Conservation (phyloP, 1,284 basidiomycete species). For the Leccinum cinnamomeum region DNA sequence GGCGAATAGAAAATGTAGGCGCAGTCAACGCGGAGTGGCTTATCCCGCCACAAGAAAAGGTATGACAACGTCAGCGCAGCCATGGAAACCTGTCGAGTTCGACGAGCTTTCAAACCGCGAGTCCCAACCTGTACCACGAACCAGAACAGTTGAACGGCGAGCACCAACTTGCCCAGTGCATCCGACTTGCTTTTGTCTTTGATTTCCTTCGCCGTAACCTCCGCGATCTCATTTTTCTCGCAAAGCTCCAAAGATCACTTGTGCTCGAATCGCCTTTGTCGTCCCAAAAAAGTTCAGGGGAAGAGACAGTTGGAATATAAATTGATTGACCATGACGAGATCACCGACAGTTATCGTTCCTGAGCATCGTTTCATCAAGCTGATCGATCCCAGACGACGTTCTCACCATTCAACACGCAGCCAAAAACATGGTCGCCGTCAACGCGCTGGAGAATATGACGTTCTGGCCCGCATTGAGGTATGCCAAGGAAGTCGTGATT, state of each 20-base stretch:
- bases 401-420: constrained; percentile 81
- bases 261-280: not conserved
- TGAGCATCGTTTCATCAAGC: constrained; percentile 30
- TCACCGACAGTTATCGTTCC: constrained; percentile 98
- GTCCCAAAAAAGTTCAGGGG: constrained; percentile 86
- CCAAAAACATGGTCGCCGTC: constrained; percentile 95
- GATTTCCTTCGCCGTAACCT: not conserved
- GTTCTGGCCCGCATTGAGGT: constrained; percentile 95
- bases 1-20: not conserved
- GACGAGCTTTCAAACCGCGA: not conserved
- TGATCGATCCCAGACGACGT: not conserved
- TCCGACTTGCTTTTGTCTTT: constrained; percentile 1
- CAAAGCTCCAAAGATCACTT: not conserved
- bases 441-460: constrained; percentile 93
- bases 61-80: not conserved
- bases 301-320: constrained; percentile 97
- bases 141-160: not conserved
- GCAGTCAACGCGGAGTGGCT: constrained; percentile 2
- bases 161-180: not conserved
- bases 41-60: constrained; percentile 1
- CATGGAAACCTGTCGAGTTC: not conserved
- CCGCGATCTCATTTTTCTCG: not conserved
- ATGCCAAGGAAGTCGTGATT: constrained; percentile 92
- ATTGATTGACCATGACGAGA: constrained; percentile 97
- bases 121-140: not conserved